Evolutionary conservation across 2,329 filamentous ascomycete genomes (phyloP).

Genomic region (Diaporthe destruens): DNA sequence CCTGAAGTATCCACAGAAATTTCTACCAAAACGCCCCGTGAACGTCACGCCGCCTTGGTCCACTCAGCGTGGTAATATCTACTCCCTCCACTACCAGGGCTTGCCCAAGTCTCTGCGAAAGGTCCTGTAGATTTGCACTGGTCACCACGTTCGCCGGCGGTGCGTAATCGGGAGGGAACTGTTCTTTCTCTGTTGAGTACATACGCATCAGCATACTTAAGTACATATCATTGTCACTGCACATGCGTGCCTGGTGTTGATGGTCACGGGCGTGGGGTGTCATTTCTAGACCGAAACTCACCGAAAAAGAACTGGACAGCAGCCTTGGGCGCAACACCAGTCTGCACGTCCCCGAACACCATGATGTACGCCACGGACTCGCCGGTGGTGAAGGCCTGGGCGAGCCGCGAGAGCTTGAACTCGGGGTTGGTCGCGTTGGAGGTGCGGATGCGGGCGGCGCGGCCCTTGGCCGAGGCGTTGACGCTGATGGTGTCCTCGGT

Average conservation of each 20-base stretch:
- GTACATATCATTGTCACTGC: not conserved
- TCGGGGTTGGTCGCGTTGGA: conserved; percentile 37
- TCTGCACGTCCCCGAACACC: conserved; percentile 58
- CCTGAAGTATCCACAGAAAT: too few relatives aligned
- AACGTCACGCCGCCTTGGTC: conserved; percentile 15
- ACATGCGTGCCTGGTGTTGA: too few relatives aligned
- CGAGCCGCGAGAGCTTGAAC: conserved; percentile 56
- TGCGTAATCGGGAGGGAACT: conserved; percentile 32
- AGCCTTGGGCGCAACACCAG: conserved; percentile 53
- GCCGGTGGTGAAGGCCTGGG: conserved; percentile 60
- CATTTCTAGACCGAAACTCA: conserved; percentile 44
- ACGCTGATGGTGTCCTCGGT: conserved; percentile 36
- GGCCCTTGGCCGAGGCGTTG: conserved; percentile 30
- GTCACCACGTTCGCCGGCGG: conserved; percentile 27
- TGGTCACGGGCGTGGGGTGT: too few relatives aligned
- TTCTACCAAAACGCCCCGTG: conserved; percentile 5
- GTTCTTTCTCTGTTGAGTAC: conserved; percentile 34
- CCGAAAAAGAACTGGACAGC: conserved; percentile 60
- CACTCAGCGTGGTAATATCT: conserved; percentile 18
- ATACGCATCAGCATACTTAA: too few relatives aligned
- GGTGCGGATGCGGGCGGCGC: conserved; percentile 26
- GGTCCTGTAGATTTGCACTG: conserved; percentile 20
- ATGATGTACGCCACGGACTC: conserved; percentile 63
- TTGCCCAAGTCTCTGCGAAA: conserved; percentile 22
- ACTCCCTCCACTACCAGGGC: conserved; percentile 30